Percentiles rank a stretch among this genome's conserved stretches.
Conservation (phyloP, 1,284 basidiomycete genomes). For the Phellopilus nigrolimitatus region DNA sequence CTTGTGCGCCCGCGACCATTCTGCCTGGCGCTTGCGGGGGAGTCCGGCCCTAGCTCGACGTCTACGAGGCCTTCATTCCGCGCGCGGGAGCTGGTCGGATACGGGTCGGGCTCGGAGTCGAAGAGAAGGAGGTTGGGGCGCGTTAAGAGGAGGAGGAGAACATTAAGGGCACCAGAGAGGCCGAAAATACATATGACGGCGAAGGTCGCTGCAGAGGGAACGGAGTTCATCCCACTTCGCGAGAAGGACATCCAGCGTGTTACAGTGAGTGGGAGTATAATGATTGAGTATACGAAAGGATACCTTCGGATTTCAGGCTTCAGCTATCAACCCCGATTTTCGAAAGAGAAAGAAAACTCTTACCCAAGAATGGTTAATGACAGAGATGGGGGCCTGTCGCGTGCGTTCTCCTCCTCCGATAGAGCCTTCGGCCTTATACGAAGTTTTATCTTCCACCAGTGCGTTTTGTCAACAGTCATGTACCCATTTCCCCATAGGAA, state of each 20-base stretch:
- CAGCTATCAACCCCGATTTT: background rate
- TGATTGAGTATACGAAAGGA: slow-evolving; percentile 28
- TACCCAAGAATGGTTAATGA: slow-evolving; percentile 28
- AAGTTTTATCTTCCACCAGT: slow-evolving; percentile 33
- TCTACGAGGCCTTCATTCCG: background rate
- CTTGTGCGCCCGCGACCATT: background rate
- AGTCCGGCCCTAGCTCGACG: background rate
- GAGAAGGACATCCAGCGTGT: slow-evolving; percentile 28
- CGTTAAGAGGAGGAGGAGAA: slow-evolving; percentile 13
- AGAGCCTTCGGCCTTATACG: background rate
- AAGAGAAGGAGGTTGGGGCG: slow-evolving; percentile 16
- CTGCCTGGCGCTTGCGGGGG: background rate
- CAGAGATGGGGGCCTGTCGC: slow-evolving; percentile 10
- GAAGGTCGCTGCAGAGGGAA: slow-evolving; percentile 32
- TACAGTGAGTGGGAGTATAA: slow-evolving; percentile 28
- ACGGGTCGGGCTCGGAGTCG: background rate
- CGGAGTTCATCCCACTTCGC: slow-evolving; percentile 13
- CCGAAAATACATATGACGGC: slow-evolving; percentile 29
- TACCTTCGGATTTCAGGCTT: slow-evolving; percentile 25
- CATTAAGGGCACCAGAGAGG: slow-evolving; percentile 13
- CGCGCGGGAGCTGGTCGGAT: background rate
- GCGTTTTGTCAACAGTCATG: slow-evolving; percentile 29
- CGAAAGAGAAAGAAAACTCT: background rate
- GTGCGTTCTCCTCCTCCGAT: slow-evolving; percentile 1
- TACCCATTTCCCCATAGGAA: slow-evolving; percentile 38